These are phyloP conservation scores for Vitis amurensis DNA, from an alignment of 164 flowering plant species.

Conservation along the genomic window DNA sequence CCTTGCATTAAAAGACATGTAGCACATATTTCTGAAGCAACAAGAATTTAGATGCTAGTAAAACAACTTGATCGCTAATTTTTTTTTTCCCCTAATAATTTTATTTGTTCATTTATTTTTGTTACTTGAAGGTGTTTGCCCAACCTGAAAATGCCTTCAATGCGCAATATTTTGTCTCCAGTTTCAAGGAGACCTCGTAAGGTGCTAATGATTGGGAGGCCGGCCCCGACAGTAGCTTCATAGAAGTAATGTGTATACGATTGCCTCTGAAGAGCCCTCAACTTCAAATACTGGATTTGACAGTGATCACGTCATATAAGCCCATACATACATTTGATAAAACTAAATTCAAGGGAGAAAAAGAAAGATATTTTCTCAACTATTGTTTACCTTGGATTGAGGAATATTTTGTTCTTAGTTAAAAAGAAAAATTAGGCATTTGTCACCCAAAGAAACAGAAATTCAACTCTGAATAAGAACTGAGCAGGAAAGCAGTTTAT, in stretches of 20 bases:
- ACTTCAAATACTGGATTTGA: constrained; percentile 69
- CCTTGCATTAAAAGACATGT: constrained; percentile 3
- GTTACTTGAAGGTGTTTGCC: constrained; percentile 1
- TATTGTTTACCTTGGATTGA: too few species aligned
- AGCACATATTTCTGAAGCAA: not conserved
- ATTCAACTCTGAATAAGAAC: too few species aligned
- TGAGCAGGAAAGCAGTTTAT: too few species aligned
- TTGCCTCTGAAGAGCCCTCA: constrained; percentile 89
- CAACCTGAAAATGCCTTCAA: constrained; percentile 98
- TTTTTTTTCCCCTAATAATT: too few species aligned
- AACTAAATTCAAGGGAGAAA: not conserved
- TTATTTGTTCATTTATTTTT: too few species aligned
- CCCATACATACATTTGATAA: too few species aligned
- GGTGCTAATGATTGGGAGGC: constrained; percentile 94
- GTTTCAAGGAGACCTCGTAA: constrained; percentile 92
- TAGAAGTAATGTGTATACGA: constrained; percentile 97
- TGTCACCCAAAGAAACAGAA: too few species aligned
- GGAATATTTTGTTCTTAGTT: too few species aligned
- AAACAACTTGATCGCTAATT: not conserved
- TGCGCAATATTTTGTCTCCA: constrained; percentile 83
- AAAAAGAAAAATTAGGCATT: too few species aligned
- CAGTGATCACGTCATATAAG: constrained; percentile 2
- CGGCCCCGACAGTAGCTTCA: constrained; percentile 99
- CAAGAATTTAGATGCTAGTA: not conserved
- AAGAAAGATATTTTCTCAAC: not conserved